A percentile compares a stretch with the other conserved stretches of the same genome.
Conservation (phyloP, 2,329 filamentous ascomycete genomes). For the Tolypocladium amazonense region DNA sequence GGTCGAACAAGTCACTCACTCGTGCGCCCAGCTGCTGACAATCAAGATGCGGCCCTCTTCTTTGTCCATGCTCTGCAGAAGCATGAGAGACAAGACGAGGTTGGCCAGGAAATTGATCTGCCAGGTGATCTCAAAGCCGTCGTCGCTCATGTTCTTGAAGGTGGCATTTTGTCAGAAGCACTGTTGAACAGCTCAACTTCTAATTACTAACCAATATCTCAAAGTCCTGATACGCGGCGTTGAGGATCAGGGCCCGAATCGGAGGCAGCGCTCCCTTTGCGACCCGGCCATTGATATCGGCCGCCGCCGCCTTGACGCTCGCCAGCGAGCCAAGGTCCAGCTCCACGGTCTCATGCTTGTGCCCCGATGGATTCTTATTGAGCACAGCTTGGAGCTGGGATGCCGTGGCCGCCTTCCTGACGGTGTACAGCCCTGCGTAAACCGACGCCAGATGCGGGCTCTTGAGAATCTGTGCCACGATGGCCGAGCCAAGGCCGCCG, state of each 20-base stretch:
- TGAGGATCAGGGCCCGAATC: slow-evolving; percentile 27
- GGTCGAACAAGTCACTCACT: slow-evolving; percentile 13
- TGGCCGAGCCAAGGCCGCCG: slow-evolving; percentile 25
- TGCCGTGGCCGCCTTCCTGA: slow-evolving; percentile 21
- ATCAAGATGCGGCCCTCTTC: slow-evolving; percentile 16
- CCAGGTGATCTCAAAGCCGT: slow-evolving; percentile 21
- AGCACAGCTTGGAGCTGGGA: slow-evolving; percentile 15
- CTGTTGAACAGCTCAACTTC: not conserved
- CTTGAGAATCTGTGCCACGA: slow-evolving; percentile 17
- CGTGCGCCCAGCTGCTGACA: slow-evolving; percentile 21
- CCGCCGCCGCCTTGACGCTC: slow-evolving; percentile 15
- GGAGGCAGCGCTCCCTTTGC: slow-evolving; percentile 22
- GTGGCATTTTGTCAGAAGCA: not conserved
- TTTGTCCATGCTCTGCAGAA: slow-evolving; percentile 21
- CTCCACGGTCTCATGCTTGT: slow-evolving; percentile 20
- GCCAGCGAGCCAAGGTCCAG: slow-evolving; percentile 19
- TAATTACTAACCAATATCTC: slow-evolving; percentile 11
- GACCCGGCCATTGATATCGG: slow-evolving; percentile 17
- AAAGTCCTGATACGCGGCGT: slow-evolving; percentile 18
- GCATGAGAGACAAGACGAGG: slow-evolving; percentile 15
- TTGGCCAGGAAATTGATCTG: slow-evolving; percentile 22
- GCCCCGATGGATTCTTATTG: slow-evolving; percentile 7
- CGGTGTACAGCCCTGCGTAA: slow-evolving; percentile 25
- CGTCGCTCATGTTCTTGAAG: slow-evolving; percentile 14
- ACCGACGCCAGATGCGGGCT: slow-evolving; percentile 16